Percentiles rank a stretch among this genome's conserved stretches.
These are phyloP conservation scores for Caloboletus inedulis DNA, from an alignment of 1,284 basidiomycete species.

Conservation along the genomic window DNA sequence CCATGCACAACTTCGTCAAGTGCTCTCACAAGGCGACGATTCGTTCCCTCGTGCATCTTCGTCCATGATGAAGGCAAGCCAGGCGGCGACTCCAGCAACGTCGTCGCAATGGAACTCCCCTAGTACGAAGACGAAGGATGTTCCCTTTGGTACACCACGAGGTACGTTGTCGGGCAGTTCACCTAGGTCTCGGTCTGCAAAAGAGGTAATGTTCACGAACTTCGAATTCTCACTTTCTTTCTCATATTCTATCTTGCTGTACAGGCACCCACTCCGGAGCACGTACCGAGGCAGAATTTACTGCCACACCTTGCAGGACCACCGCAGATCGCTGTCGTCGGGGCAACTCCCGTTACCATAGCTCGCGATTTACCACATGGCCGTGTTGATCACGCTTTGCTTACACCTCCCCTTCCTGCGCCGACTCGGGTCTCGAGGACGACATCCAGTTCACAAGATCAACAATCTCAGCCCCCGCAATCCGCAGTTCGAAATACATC, in stretches of 20 bases:
- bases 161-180: slow-evolving; percentile 22
- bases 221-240: neutral
- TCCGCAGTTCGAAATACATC: slow-evolving; percentile 7
- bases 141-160: slow-evolving; percentile 21
- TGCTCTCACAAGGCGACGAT: slow-evolving; percentile 32
- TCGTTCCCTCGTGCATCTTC: slow-evolving; percentile 24
- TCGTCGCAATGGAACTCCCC: slow-evolving; percentile 30
- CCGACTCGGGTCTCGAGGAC: slow-evolving; percentile 27
- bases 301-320: slow-evolving; percentile 15
- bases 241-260: slow-evolving; percentile 7
- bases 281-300: slow-evolving; percentile 10
- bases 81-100: slow-evolving; percentile 22
- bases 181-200: slow-evolving; percentile 21
- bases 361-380: slow-evolving; percentile 23
- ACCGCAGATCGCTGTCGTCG: slow-evolving; percentile 33
- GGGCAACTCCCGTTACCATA: slow-evolving; percentile 25
- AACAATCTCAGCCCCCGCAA: slow-evolving; percentile 15
- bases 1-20: slow-evolving; percentile 32
- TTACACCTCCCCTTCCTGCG: slow-evolving; percentile 29
- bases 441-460: slow-evolving; percentile 24
- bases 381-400: slow-evolving; percentile 24
- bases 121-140: slow-evolving; percentile 16
- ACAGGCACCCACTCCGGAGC: slow-evolving; percentile 25
- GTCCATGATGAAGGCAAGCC: slow-evolving; percentile 32
- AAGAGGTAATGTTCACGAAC: slow-evolving; percentile 23